Conservation (phyloP, 1,284 basidiomycete species). For the Kwoniella shivajii region DNA sequence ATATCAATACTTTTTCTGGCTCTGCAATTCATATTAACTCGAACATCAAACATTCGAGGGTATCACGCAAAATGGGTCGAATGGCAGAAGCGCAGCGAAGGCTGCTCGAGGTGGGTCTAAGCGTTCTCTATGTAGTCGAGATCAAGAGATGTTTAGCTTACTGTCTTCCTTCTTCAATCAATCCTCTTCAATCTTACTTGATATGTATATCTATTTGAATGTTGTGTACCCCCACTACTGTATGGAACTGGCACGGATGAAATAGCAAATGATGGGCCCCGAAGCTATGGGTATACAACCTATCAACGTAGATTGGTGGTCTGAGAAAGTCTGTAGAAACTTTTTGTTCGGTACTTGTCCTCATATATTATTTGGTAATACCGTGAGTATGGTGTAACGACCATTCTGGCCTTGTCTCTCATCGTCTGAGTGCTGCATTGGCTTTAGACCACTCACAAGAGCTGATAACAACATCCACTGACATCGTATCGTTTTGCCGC, state of each 20-base stretch:
- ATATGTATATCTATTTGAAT: too few relatives aligned
- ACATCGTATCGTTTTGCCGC: constrained; percentile 2
- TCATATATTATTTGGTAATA: constrained; percentile 97
- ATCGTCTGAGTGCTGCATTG: not conserved
- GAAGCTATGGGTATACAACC: constrained; percentile 95
- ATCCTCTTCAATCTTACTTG: too few relatives aligned
- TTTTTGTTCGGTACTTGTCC: constrained; percentile 98
- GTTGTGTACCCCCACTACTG: too few relatives aligned
- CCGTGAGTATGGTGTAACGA: constrained; percentile 65
- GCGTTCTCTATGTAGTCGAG: too few relatives aligned
- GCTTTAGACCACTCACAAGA: not conserved
- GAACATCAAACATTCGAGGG: not conserved
- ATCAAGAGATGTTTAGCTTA: too few relatives aligned
- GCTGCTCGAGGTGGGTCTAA: constrained; percentile 54
- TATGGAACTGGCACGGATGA: too few relatives aligned
- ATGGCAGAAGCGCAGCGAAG: constrained; percentile 56
- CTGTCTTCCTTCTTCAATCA: too few relatives aligned
- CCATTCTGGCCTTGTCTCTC: not conserved
- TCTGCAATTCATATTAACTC: too few relatives aligned
- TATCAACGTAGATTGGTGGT: constrained; percentile 89
- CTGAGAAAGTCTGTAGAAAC: constrained; percentile 99
- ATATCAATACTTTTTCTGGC: too few relatives aligned
- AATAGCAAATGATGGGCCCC: constrained; percentile 99
- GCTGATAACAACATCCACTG: not conserved
- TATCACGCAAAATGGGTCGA: constrained; percentile 50